These are phyloP conservation scores for Candida maesae DNA, from an alignment of 805 yeast genomes.

Conservation along the genomic window DNA sequence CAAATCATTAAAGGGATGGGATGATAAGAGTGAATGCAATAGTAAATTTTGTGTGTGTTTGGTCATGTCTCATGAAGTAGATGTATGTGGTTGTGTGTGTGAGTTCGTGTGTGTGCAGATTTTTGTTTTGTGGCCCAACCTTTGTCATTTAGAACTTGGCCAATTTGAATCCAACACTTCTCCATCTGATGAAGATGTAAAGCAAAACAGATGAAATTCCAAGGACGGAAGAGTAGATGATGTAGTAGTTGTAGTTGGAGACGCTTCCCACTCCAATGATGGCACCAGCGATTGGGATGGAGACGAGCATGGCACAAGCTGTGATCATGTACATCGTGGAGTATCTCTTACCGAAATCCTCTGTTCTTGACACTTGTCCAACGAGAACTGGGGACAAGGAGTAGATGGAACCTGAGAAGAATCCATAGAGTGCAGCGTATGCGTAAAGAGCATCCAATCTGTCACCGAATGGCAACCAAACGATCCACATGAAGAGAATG, in stretches of 20 bases:
- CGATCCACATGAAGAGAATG: constrained; percentile 18
- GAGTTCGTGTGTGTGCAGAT: too few species aligned
- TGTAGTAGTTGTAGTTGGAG: constrained; percentile 38
- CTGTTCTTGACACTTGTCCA: constrained; percentile 53
- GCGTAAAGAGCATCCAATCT: constrained; percentile 36
- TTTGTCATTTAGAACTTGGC: constrained; percentile 34
- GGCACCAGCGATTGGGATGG: constrained; percentile 49
- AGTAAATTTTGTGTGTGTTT: neutral
- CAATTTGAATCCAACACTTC: constrained; percentile 40
- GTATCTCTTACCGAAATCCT: constrained; percentile 52
- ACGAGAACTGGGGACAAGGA: constrained; percentile 57
- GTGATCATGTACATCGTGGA: constrained; percentile 56
- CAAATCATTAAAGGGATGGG: too few species aligned
- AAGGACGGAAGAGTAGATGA: constrained; percentile 40
- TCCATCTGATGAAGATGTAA: constrained; percentile 39
- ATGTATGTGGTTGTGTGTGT: too few species aligned
- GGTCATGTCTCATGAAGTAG: neutral
- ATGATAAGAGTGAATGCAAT: neutral
- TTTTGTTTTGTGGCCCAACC: too few species aligned
- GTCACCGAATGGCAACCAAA: constrained; percentile 43
- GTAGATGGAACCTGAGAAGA: constrained; percentile 51
- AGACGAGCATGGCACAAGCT: constrained; percentile 45
- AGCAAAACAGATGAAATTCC: constrained; percentile 35
- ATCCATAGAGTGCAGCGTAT: constrained; percentile 49
- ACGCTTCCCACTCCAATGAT: constrained; percentile 35